Evolutionary conservation across 768 basidiomycete genomes (phyloP).

Genomic region (Auricularia cornea): DNA sequence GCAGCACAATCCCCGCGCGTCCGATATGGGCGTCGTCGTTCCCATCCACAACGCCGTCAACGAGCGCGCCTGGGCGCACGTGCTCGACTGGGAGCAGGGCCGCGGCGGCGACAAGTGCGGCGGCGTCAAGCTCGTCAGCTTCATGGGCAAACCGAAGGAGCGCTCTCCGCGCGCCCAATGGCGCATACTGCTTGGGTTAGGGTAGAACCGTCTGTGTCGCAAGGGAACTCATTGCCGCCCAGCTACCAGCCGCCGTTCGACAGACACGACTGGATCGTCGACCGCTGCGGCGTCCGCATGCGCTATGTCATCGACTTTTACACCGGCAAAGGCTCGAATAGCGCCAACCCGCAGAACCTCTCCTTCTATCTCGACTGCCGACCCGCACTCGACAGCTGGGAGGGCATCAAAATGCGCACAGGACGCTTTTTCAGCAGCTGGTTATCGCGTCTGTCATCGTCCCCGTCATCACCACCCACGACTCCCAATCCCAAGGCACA

Average conservation of each 20-base stretch:
- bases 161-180: constrained; percentile 72
- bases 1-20: constrained; percentile 74
- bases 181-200: constrained; percentile 82
- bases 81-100: constrained; percentile 74
- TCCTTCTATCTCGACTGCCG: constrained; percentile 93
- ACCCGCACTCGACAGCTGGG: constrained; percentile 91
- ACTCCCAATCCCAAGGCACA: neutral
- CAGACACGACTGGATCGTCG: constrained; percentile 93
- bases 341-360: constrained; percentile 39
- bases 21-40: constrained; percentile 94
- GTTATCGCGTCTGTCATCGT: constrained; percentile 14
- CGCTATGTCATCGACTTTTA: constrained; percentile 99
- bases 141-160: constrained; percentile 81
- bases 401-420: constrained; percentile 78
- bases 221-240: neutral
- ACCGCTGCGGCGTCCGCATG: constrained; percentile 80
- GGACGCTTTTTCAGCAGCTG: constrained; percentile 44
- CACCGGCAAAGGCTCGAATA: constrained; percentile 53
- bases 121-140: constrained; percentile 74
- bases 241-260: constrained; percentile 96
- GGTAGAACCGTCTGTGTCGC: constrained; percentile 7
- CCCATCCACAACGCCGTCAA: constrained; percentile 99
- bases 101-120: constrained; percentile 79
- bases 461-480: neutral
- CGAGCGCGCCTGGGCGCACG: constrained; percentile 81